phyloP scores from a whole-genome alignment of 495 filamentous ascomycete species.

The Penicillium mononematosum region DNA sequence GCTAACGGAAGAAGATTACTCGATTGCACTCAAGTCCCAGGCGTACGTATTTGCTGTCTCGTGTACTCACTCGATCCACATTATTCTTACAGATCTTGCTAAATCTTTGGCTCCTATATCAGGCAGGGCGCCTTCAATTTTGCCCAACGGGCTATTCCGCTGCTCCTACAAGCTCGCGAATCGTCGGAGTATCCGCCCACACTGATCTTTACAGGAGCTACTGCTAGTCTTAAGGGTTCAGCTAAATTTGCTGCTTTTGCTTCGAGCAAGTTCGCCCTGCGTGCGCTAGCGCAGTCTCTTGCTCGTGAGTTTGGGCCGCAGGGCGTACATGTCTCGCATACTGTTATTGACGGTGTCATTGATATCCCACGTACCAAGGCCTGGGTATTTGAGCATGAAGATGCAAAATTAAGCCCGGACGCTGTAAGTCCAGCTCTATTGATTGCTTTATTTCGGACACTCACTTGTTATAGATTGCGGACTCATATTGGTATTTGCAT shows the following conservation, averaged over 20 bases:
- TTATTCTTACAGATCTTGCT: background rate
- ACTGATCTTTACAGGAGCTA: slow-evolving; percentile 84
- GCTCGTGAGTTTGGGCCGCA: slow-evolving; percentile 87
- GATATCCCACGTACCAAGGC: slow-evolving; percentile 72
- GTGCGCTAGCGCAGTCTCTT: slow-evolving; percentile 74
- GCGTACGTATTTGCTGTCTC: slow-evolving; percentile 49
- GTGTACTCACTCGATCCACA: background rate
- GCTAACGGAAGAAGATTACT: slow-evolving; percentile 62
- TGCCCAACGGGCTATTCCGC: slow-evolving; percentile 68
- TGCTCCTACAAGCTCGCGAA: slow-evolving; percentile 60
- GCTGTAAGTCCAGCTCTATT: slow-evolving; percentile 55
- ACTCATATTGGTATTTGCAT: slow-evolving; percentile 85
- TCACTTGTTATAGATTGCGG: slow-evolving; percentile 69
- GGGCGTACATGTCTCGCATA: slow-evolving; percentile 85
- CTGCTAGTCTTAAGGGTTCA: slow-evolving; percentile 73
- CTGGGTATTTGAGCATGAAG: slow-evolving; percentile 56
- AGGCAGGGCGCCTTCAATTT: slow-evolving; percentile 78
- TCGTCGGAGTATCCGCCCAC: slow-evolving; percentile 61
- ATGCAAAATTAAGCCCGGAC: slow-evolving; percentile 76
- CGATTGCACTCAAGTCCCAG: slow-evolving; percentile 53
- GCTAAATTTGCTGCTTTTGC: slow-evolving; percentile 72
- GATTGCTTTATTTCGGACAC: background rate
- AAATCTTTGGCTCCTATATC: slow-evolving; percentile 4
- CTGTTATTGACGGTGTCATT: slow-evolving; percentile 85
- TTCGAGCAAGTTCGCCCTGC: slow-evolving; percentile 74